Evolutionary conservation across 2,329 filamentous ascomycete species (phyloP), one percentile per base, ranked within the genome.

Genomic region (Aspergillus sp.): DNA sequence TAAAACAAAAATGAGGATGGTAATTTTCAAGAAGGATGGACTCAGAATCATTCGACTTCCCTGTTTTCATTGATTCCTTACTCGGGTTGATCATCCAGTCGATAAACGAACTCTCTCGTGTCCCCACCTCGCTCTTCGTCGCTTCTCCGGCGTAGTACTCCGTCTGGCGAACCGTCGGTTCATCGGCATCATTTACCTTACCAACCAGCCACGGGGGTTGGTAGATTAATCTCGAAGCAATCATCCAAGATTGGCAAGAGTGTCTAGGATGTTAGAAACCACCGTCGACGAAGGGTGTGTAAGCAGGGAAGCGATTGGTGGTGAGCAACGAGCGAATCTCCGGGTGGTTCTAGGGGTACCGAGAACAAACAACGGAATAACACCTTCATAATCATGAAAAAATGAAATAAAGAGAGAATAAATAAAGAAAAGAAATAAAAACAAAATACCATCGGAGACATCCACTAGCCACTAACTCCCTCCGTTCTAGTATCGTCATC

Each of bases 151-250:
- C 9, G 25, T 29, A 9, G 25, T 29, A 29, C 25, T 29, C 25
- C 25, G 25, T 29, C 2, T 29, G 25, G 9, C 11, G 34, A 9
- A 38, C 47, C 44, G 47, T 60, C 52, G 53, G 57, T 51, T 58
- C 49, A 53, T 62, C 57, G 52, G 55, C 56, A 53, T 58, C 36
- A 54, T 41, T 56, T 54, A 50, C 58, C 46, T 49, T 47, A 57
- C 44, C 48, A 50, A 32, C 20, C 47, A 47, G 36, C 45, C 45
- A 52, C 38, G 34, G 16, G 32, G 14, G 1, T 17, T n/a, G 34
- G 11, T 38, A 38, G 34, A 38, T 38, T 38, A 38, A 38, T 38
- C 34, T 29, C 4, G 25, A 29, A 29, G 25, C 25, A 29, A 29
- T 10, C 25, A 29, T 10, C 25, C 25, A 10, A 29, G 25, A 29